phyloP scores from a whole-genome alignment of 345 rosid genomes.

The Erodium maritimum region DNA sequence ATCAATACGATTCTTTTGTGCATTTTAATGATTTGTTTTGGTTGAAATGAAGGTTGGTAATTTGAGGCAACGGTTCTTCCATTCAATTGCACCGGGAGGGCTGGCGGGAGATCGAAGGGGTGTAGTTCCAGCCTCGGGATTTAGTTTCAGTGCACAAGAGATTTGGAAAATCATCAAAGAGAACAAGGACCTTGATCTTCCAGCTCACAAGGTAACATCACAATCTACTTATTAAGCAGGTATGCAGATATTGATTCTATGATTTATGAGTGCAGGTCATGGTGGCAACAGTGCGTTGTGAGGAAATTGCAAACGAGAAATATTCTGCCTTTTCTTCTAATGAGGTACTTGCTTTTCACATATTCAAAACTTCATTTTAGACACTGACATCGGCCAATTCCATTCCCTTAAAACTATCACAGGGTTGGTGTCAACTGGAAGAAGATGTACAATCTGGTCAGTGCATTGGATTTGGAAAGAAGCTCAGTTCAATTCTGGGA shows the following conservation, averaged over 20 bases:
- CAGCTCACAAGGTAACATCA: constrained; percentile 82
- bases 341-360: constrained; percentile 31
- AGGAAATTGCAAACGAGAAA: constrained; percentile 87
- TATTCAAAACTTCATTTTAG: constrained; percentile 2
- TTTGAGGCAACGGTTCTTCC: constrained; percentile 78
- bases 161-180: constrained; percentile 96
- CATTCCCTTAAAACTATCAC: constrained; percentile 7
- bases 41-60: constrained; percentile 50
- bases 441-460: constrained; percentile 58
- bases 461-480: constrained; percentile 69
- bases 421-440: constrained; percentile 70
- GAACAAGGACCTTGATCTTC: constrained; percentile 97
- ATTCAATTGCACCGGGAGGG: constrained; percentile 94
- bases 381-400: neutral
- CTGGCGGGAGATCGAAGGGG: constrained; percentile 99
- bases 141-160: constrained; percentile 80
- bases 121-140: constrained; percentile 94
- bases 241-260: neutral
- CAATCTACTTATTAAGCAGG: neutral
- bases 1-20: neutral
- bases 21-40: constrained; percentile 7
- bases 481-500: constrained; percentile 49
- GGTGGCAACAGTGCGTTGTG: constrained; percentile 98
- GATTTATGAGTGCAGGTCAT: constrained; percentile 47
- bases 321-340: constrained; percentile 42